Conservation (phyloP, 805 yeast species). For the Suhomyces sp. region DNA sequence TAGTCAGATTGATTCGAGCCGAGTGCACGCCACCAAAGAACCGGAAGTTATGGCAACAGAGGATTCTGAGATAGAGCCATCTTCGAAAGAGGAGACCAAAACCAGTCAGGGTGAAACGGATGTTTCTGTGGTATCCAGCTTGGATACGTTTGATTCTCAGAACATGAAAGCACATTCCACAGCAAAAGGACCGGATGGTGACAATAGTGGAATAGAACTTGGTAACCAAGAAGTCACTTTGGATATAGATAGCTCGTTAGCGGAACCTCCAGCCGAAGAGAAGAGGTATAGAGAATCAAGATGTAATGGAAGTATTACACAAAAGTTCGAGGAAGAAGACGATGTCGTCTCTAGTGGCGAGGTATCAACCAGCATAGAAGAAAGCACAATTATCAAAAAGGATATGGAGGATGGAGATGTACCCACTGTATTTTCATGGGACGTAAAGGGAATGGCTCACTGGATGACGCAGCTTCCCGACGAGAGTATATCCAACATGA, state of each 20-base stretch:
- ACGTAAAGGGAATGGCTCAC: background rate
- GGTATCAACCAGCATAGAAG: background rate
- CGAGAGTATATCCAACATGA: slow-evolving; percentile 16
- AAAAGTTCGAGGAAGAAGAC: background rate
- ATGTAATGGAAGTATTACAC: background rate
- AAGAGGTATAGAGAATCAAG: background rate
- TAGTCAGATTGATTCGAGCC: background rate
- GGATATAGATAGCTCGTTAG: background rate
- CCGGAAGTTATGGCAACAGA: background rate
- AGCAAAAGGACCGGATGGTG: background rate
- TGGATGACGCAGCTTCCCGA: slow-evolving; percentile 3
- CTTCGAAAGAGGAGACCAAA: background rate
- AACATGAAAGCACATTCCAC: background rate
- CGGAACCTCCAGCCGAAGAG: background rate
- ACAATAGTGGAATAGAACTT: background rate
- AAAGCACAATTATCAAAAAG: background rate
- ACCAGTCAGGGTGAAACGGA: background rate
- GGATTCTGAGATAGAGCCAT: background rate
- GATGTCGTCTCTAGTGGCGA: background rate
- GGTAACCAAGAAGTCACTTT: background rate
- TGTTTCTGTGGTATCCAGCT: background rate
- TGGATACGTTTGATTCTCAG: background rate
- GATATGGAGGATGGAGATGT: background rate
- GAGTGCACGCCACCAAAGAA: background rate
- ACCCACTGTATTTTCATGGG: background rate